phyloP scores from a whole-genome alignment of 2,329 filamentous ascomycete species.

The Trichoderma sp. region DNA sequence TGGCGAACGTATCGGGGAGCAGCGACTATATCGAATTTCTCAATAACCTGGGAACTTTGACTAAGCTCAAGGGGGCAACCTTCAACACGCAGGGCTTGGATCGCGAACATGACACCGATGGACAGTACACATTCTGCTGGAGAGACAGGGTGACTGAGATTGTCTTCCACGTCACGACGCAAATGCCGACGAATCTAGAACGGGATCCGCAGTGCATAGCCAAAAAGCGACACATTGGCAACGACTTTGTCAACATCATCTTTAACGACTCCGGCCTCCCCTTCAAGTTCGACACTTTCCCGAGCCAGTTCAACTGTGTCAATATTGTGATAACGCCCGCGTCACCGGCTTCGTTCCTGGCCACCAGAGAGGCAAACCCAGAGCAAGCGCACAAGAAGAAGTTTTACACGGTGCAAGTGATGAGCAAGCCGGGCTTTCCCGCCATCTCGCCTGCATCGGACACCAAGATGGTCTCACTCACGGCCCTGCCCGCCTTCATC shows the following conservation, averaged over 20 bases:
- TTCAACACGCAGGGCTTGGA: conserved; percentile 96
- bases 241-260: conserved; percentile 97
- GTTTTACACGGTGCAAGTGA: conserved; percentile 88
- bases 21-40: conserved; percentile 87
- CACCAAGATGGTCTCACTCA: conserved; percentile 83
- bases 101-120: conserved; percentile 74
- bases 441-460: conserved; percentile 88
- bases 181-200: conserved; percentile 90
- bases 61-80: conserved; percentile 75
- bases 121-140: conserved; percentile 90
- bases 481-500: conserved; percentile 81
- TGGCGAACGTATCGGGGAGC: conserved; percentile 84
- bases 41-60: conserved; percentile 77
- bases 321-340: conserved; percentile 95
- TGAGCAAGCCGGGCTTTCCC: conserved; percentile 86
- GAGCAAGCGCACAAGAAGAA: conserved; percentile 45
- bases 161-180: conserved; percentile 91
- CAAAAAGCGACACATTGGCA: conserved; percentile 95
- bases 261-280: conserved; percentile 95
- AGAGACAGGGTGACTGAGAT: conserved; percentile 93
- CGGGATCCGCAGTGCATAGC: conserved; percentile 73
- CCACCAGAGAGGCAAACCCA: conserved; percentile 53
- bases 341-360: conserved; percentile 74
- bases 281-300: conserved; percentile 89
- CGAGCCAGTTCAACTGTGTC: conserved; percentile 93